Conservation (phyloP, 352 stramenopile species). For the Paralagenidium karlingii region DNA sequence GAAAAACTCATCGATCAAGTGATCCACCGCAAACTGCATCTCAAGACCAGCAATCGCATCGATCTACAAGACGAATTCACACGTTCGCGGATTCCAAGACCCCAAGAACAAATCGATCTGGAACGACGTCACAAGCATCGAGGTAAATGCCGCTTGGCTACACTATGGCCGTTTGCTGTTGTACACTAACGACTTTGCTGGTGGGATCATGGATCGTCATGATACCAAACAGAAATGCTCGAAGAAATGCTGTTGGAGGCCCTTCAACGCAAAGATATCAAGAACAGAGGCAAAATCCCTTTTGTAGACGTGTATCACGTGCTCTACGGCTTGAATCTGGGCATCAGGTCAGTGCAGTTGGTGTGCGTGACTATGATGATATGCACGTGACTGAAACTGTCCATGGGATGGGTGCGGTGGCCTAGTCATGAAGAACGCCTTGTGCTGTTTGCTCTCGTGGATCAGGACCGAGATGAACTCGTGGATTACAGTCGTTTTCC, state of each 20-base stretch:
- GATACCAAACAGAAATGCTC: slow-evolving; percentile 25
- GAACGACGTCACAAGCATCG: no score
- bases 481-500: slow-evolving; percentile 38
- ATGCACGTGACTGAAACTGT: no score
- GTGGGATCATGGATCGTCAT: slow-evolving; percentile 17
- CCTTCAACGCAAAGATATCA: slow-evolving; percentile 47
- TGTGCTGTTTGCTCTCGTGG: slow-evolving; percentile 35
- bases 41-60: slow-evolving; percentile 24
- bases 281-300: slow-evolving; percentile 43
- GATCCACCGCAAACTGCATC: slow-evolving; percentile 36
- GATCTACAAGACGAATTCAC: slow-evolving; percentile 48
- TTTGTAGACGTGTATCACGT: slow-evolving; percentile 29
- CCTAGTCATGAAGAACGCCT: slow-evolving; percentile 16
- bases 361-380: no score
- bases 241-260: slow-evolving; percentile 47
- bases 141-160: no score
- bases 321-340: slow-evolving; percentile 19
- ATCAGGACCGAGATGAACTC: slow-evolving; percentile 41
- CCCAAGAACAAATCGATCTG: no score
- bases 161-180: no score
- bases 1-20: slow-evolving; percentile 39
- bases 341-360: no score
- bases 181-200: no score
- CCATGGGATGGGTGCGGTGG: no score
- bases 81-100: slow-evolving; percentile 29